Percentiles rank a stretch among this genome's conserved stretches.
These are phyloP conservation scores for Cystoderma amianthinum DNA, from an alignment of 768 basidiomycete species.

Conservation along the genomic window DNA sequence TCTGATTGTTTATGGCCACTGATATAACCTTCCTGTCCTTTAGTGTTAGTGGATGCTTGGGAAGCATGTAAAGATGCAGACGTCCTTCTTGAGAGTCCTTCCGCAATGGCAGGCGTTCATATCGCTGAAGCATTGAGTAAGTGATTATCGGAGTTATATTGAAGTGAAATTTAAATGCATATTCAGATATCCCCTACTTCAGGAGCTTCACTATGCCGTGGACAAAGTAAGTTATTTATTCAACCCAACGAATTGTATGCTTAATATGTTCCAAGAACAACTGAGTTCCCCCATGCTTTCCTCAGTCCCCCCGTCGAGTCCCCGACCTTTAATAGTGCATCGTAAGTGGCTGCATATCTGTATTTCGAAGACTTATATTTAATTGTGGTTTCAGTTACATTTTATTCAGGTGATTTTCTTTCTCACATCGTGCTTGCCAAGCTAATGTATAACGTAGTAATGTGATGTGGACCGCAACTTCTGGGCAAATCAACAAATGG, in stretches of 20 bases:
- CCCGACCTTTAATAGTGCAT: slow-evolving; percentile 53
- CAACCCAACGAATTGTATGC: neutral
- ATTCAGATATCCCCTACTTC: slow-evolving; percentile 55
- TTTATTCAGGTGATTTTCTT: slow-evolving; percentile 43
- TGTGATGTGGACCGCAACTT: slow-evolving; percentile 63
- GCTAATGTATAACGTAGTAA: slow-evolving; percentile 22
- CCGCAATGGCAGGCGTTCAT: slow-evolving; percentile 66
- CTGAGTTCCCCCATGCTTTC: slow-evolving; percentile 61
- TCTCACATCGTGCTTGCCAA: neutral
- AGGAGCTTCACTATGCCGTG: slow-evolving; percentile 59
- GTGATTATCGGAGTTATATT: slow-evolving; percentile 9
- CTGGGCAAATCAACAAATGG: slow-evolving; percentile 63
- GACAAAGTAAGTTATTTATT: slow-evolving; percentile 31
- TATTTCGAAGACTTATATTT: too few species aligned
- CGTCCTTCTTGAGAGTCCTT: slow-evolving; percentile 59
- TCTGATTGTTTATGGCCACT: too few species aligned
- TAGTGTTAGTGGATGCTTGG: slow-evolving; percentile 59
- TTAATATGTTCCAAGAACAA: slow-evolving; percentile 27
- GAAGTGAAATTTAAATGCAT: slow-evolving; percentile 2
- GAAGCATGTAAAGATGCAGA: slow-evolving; percentile 58
- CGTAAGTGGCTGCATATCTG: slow-evolving; percentile 26
- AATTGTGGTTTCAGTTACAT: slow-evolving; percentile 54
- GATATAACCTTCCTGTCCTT: too few species aligned
- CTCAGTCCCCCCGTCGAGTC: slow-evolving; percentile 56
- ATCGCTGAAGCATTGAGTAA: slow-evolving; percentile 60